These are phyloP conservation scores for Scheffersomyces stambukii DNA, from an alignment of 1,139 yeast genomes.

Conservation along the genomic window DNA sequence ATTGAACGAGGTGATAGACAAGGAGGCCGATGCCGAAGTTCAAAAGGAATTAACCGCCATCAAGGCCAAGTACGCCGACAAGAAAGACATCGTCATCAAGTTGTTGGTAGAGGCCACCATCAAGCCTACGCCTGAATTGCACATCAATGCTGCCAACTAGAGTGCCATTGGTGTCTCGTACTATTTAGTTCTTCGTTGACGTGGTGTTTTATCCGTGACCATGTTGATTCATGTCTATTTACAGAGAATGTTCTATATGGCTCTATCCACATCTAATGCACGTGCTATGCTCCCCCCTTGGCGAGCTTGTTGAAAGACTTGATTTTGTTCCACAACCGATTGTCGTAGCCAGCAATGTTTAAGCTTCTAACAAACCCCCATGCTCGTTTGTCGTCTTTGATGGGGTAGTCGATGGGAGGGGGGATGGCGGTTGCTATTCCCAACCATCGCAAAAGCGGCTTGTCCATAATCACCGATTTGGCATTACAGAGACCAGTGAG, in stretches of 20 bases:
- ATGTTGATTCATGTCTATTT: too few species aligned
- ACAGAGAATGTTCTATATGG: constrained; percentile 1
- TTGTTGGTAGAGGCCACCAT: constrained; percentile 77
- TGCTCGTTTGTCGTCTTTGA: constrained; percentile 72
- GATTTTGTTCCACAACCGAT: constrained; percentile 61
- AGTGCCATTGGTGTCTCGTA: background rate
- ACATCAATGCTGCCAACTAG: constrained; percentile 55
- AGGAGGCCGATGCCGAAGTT: constrained; percentile 65
- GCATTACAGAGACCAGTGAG: constrained; percentile 81
- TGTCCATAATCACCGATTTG: constrained; percentile 83
- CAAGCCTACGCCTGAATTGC: constrained; percentile 76
- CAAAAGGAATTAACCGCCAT: constrained; percentile 59
- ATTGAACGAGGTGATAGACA: constrained; percentile 61
- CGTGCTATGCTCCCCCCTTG: constrained; percentile 17
- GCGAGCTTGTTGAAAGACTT: constrained; percentile 40
- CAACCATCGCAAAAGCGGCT: constrained; percentile 53
- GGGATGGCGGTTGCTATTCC: constrained; percentile 80
- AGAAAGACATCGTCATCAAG: constrained; percentile 66
- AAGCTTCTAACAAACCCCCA: constrained; percentile 83
- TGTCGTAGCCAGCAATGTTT: constrained; percentile 83
- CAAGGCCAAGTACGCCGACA: constrained; percentile 56
- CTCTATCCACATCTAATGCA: constrained; percentile 1
- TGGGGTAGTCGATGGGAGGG: constrained; percentile 85
- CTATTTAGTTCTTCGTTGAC: too few species aligned
- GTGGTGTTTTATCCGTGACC: too few species aligned